Evolutionary conservation across 176 grass and related monocot species (phyloP), one percentile per base, ranked within the genome.

Genomic region (Oryza meridionalis): DNA sequence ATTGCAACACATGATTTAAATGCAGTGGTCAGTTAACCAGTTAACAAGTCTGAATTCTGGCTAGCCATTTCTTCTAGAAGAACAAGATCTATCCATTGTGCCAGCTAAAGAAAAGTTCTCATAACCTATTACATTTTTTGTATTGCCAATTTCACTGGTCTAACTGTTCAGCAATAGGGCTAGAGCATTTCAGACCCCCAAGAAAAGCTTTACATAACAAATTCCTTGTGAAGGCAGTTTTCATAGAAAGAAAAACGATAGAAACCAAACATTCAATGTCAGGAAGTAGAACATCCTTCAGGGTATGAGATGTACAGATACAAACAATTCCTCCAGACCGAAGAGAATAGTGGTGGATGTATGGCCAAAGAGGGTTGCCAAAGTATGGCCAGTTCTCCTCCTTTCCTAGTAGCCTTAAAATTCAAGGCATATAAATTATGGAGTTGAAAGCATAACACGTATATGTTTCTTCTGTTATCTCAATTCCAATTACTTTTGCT

Each of bases 151-250:
- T 27, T 73, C 4, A 1, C 19, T 67, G 61, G 16, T 13, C 21
- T 55, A 22, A 22, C 29, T 51, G 21, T 12, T 45, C 9, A 45
- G 21, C 11, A 42, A 43, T 44, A 58, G 59, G 44, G 51, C 1
- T 19, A 45, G 47, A 44, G 55, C 29, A 69, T 61, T 85, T 46
- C 14, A 69, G 27, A n/a, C 22, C 46, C n/a, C 6, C 16, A 7
- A 49, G 59, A 70, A 6, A 81, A 68, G 35, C n/a, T 49, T 26
- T 9, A n/a, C 35, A 43, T 35, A 81, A 75, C 27, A 76, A 16
- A 8, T 35, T 47, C 59, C 19, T 19, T 71, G 7, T 21, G 11
- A 24, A 5, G 13, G 8, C 27, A 35, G 21, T 4, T 15, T 15
- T 72, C 40, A 85, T 62, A 35, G 45, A 46, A 26, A 49, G 70